Evolutionary conservation across 306 rosid genomes (phyloP).

Genomic region (Fragaria ananassa): DNA sequence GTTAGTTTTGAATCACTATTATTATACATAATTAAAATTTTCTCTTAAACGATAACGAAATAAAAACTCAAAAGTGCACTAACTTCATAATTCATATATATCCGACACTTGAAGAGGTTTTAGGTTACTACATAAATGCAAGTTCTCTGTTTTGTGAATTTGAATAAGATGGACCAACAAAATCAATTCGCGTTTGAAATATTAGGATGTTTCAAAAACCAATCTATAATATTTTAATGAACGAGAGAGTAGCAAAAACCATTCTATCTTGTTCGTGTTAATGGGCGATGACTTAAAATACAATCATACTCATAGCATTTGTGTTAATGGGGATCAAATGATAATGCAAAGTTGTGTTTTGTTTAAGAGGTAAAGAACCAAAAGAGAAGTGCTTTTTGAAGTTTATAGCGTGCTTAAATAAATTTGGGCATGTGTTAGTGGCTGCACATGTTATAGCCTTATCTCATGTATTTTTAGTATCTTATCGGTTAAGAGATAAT

Average conservation of each 20-base stretch:
- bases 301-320: conserved; percentile 1
- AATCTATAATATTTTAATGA: no score
- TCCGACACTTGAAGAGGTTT: background rate
- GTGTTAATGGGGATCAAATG: conserved; percentile 21
- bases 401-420: conserved; percentile 10
- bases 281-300: conserved; percentile 12
- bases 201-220: background rate
- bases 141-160: background rate
- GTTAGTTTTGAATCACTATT: no score
- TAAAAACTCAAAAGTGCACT: background rate
- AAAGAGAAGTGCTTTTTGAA: background rate
- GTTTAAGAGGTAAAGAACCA: conserved; percentile 5
- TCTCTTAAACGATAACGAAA: no score
- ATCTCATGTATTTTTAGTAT: conserved; percentile 17
- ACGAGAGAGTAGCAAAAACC: background rate
- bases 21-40: no score
- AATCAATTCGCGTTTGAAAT: no score
- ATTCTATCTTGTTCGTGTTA: background rate
- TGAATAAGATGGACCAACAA: no score
- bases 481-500: conserved; percentile 12
- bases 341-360: conserved; percentile 15
- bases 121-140: background rate
- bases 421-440: conserved; percentile 12
- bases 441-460: conserved; percentile 30
- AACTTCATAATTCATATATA: background rate